phyloP scores from a whole-genome alignment of 73 alveolate species.

The Diophrys appendiculata region DNA sequence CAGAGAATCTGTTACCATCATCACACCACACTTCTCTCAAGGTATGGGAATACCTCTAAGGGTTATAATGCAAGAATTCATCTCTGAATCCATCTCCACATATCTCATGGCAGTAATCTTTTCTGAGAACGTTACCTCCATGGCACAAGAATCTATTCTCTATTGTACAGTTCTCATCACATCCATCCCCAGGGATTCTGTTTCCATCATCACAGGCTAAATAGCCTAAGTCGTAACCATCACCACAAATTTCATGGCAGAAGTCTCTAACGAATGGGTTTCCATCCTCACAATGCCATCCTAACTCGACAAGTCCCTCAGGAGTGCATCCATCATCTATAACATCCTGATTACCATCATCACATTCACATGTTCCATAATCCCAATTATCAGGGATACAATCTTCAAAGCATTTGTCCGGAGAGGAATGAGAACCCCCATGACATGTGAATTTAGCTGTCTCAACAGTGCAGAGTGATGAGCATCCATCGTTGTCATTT shows the following conservation, averaged over 20 bases:
- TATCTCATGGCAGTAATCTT: conserved; percentile 40
- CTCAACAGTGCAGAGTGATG: conserved; percentile 3
- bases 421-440: conserved; percentile 15
- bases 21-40: conserved; percentile 33
- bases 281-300: conserved; percentile 36
- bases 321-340: conserved; percentile 13
- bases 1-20: conserved; percentile 42
- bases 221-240: conserved; percentile 30
- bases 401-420: background rate
- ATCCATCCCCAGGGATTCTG: conserved; percentile 49
- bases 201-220: conserved; percentile 62
- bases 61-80: conserved; percentile 5
- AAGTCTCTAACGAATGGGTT: conserved; percentile 20
- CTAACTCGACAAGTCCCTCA: conserved; percentile 18
- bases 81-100: conserved; percentile 39
- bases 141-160: conserved; percentile 34
- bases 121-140: conserved; percentile 12
- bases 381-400: conserved; percentile 17
- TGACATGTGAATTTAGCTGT: conserved; percentile 18
- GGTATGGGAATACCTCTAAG: conserved; percentile 12
- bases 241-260: conserved; percentile 65
- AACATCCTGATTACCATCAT: conserved; percentile 17
- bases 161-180: conserved; percentile 23
- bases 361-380: conserved; percentile 9
- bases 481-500: conserved; percentile 17